phyloP scores from a whole-genome alignment of 768 basidiomycete genomes.

The Crucibulum laeve region DNA sequence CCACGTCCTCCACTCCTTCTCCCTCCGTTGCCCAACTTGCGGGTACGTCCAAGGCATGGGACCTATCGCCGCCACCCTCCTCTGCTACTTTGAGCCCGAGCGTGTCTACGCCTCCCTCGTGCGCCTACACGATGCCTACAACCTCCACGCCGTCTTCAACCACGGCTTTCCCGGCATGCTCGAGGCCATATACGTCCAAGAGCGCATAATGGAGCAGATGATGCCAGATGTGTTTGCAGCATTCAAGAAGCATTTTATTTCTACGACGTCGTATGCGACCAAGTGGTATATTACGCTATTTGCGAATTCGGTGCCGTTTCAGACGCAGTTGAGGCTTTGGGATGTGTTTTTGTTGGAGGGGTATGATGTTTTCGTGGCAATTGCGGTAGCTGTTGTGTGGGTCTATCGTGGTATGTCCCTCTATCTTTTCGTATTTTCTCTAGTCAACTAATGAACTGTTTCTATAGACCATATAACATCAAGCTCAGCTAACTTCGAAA shows the following conservation, averaged over 20 bases:
- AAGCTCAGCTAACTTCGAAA: conserved; percentile 81
- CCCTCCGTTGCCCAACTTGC: conserved; percentile 76
- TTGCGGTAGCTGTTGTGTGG: conserved; percentile 89
- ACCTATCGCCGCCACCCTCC: conserved; percentile 88
- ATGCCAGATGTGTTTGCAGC: conserved; percentile 88
- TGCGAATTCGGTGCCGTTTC: conserved; percentile 92
- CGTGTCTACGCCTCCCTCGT: conserved; percentile 81
- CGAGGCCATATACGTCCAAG: conserved; percentile 95
- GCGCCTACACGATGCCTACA: conserved; percentile 85
- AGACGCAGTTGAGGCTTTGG: conserved; percentile 92
- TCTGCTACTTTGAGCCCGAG: conserved; percentile 92
- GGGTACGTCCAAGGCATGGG: conserved; percentile 99
- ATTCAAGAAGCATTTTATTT: conserved; percentile 86
- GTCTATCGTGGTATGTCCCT: conserved; percentile 68
- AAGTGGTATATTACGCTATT: conserved; percentile 99
- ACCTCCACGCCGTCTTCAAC: conserved; percentile 82
- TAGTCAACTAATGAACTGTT: conserved; percentile 1
- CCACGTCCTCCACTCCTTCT: conserved; percentile 91
- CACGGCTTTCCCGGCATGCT: conserved; percentile 95
- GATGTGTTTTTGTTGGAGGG: conserved; percentile 92
- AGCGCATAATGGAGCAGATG: conserved; percentile 78
- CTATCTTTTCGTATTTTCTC: not conserved
- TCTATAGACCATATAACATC: conserved; percentile 78
- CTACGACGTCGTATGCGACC: conserved; percentile 92
- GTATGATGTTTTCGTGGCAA: conserved; percentile 80